Evolutionary conservation across 1,284 basidiomycete genomes (phyloP), one percentile per base, ranked within the genome.

Genomic region (Cryptococcus sp.): DNA sequence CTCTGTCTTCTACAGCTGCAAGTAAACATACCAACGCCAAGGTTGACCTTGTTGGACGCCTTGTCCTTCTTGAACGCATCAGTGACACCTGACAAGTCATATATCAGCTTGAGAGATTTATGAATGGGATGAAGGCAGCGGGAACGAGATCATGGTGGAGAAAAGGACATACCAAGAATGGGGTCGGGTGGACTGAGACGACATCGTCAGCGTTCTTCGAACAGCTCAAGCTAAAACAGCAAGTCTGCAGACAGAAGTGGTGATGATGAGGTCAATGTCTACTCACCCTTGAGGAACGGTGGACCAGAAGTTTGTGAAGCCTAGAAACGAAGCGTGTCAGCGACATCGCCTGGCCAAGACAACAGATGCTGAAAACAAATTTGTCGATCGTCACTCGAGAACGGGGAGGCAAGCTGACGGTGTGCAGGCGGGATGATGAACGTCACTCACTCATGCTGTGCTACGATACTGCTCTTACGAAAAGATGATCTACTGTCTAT

Each of bases 41-140:
- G 83, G 81, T 98, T 98, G 76, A 97, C 95, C 80, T 98, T 98
- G 68, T 87, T 86, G 15, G 89, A 80, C 75, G 89, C 84, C 67
- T 86, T 87, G 84, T 95, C 91, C 57, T 89, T 88, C 82, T 94
- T 96, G 65, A 70, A 73, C 16, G 64, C 63, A 29, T 73, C 72
- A 40, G 66, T 68, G 29, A 73, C 72, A 63, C 70, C 68, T 67
- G 49, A 20, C 3, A n/a, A 46, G 29, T 49, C 37, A 48, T 34
- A 23, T 25, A 50, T 23, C 25, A 43, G 41, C 23, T 26, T 20
- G 19, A 11, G 0, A 23, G 17, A 37, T 47, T 1, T 29, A 13
- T 38, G n/a, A 19, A 22, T 19, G 13, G 17, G 43, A n/a, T 13
- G 25, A 23, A 56, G 61, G 13, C 49, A 68, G 65, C 68, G 26